These are phyloP conservation scores for Sordariomycetes sp. DNA, from an alignment of 2,329 filamentous ascomycete species.

Conservation along the genomic window DNA sequence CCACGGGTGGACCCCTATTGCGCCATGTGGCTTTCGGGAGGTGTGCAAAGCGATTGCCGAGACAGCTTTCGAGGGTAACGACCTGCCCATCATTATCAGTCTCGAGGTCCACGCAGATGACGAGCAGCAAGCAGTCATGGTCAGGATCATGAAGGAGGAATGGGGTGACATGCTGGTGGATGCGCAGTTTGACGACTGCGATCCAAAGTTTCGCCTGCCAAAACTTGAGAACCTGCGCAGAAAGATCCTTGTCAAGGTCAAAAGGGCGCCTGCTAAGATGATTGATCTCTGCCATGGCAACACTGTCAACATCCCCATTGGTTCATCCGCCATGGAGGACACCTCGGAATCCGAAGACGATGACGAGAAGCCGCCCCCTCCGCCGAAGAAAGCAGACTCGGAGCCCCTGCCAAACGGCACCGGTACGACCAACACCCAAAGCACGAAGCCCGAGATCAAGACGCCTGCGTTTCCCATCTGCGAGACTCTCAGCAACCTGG, in stretches of 20 bases:
- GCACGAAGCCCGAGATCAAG: slow-evolving; percentile 9
- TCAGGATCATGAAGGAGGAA: slow-evolving; percentile 83
- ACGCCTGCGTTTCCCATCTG: slow-evolving; percentile 52
- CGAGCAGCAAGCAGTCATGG: slow-evolving; percentile 85
- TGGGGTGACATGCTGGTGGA: slow-evolving; percentile 73
- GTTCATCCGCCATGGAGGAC: slow-evolving; percentile 27
- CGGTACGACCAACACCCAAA: not conserved
- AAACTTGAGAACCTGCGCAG: slow-evolving; percentile 61
- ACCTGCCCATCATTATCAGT: slow-evolving; percentile 82
- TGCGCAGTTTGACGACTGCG: slow-evolving; percentile 34
- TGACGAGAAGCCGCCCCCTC: slow-evolving; percentile 6
- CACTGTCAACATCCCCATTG: slow-evolving; percentile 10
- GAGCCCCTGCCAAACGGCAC: slow-evolving; percentile 1
- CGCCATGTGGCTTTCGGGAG: slow-evolving; percentile 76
- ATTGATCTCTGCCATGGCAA: slow-evolving; percentile 14
- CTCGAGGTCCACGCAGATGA: slow-evolving; percentile 80
- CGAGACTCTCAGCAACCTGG: slow-evolving; percentile 61
- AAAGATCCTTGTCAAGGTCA: slow-evolving; percentile 81
- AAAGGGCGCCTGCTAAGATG: slow-evolving; percentile 40
- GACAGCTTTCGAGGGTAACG: slow-evolving; percentile 65
- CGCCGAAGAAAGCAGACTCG: not conserved
- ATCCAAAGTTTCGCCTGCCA: slow-evolving; percentile 50
- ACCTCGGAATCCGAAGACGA: slow-evolving; percentile 36
- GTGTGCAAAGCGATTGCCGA: slow-evolving; percentile 76
- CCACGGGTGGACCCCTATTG: slow-evolving; percentile 76